phyloP scores from a whole-genome alignment of 2,329 filamentous ascomycete species.

The Botrytis aclada region DNA sequence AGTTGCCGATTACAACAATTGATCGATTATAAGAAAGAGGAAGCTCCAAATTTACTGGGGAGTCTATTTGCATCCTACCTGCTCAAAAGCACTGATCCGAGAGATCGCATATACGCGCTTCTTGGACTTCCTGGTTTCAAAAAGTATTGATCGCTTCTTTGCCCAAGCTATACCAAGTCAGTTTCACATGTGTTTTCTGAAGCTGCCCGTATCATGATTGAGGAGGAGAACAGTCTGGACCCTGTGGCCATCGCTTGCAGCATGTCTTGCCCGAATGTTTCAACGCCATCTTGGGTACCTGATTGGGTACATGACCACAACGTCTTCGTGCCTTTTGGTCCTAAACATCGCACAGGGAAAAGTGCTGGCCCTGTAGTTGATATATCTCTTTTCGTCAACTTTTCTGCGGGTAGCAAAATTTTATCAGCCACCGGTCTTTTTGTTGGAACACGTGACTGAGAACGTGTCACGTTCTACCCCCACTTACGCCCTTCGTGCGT shows the following conservation, averaged over 20 bases:
- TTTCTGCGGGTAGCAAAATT: fast-evolving
- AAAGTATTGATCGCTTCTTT: background rate
- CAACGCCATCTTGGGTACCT: background rate
- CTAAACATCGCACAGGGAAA: too few species aligned
- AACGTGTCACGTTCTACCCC: too few species aligned
- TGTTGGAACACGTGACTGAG: too few species aligned
- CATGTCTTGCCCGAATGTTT: background rate
- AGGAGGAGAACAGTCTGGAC: background rate
- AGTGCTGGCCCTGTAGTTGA: background rate
- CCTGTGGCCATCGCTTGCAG: background rate
- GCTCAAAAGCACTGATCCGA: background rate
- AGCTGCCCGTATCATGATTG: background rate
- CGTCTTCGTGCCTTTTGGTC: too few species aligned
- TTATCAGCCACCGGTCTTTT: background rate
- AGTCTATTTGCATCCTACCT: fast-evolving
- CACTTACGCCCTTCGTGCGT: too few species aligned
- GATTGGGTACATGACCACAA: background rate
- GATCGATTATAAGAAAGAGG: fast-evolving
- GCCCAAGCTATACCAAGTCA: background rate
- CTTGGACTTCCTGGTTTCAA: background rate
- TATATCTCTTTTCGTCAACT: background rate
- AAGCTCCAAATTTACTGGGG: fast-evolving
- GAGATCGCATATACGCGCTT: background rate
- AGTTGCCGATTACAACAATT: fast-evolving
- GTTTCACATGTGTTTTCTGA: background rate